A percentile compares a stretch with the other conserved stretches of the same genome.
Conservation (phyloP, 2,329 filamentous ascomycete genomes). For the Trichoderma pleuroti region DNA sequence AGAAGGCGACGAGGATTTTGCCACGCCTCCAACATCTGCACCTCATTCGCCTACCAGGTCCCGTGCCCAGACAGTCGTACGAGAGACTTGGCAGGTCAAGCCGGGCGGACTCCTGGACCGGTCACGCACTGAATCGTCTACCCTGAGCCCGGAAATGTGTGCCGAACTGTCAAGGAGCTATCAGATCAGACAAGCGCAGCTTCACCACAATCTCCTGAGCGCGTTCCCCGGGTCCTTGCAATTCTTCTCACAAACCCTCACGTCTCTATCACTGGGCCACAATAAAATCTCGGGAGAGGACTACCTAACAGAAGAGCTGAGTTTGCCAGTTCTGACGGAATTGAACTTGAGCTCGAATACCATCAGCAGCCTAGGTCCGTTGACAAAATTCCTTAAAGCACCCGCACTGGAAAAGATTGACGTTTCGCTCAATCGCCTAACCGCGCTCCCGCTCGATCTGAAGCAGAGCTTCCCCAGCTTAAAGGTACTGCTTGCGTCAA, state of each 20-base stretch:
- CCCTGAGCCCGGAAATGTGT: constrained; percentile 55
- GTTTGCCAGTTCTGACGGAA: constrained; percentile 71
- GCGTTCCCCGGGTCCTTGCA: constrained; percentile 67
- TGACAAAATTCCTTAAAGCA: constrained; percentile 66
- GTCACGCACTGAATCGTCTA: constrained; percentile 61
- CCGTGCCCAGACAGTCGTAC: constrained; percentile 46
- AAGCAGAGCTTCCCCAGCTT: constrained; percentile 67
- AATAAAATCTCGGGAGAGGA: constrained; percentile 65
- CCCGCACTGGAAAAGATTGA: constrained; percentile 74
- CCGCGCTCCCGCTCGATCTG: constrained; percentile 60
- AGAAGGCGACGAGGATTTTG: constrained; percentile 53
- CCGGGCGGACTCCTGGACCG: constrained; percentile 65
- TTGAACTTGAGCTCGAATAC: constrained; percentile 73
- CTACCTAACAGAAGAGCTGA: constrained; percentile 64
- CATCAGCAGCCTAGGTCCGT: constrained; percentile 64
- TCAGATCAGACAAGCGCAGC: constrained; percentile 55
- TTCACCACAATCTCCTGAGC: constrained; percentile 75
- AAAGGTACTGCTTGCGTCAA: constrained; percentile 66
- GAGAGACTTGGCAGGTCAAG: constrained; percentile 54
- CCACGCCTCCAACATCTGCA: constrained; percentile 54
- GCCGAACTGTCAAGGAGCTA: constrained; percentile 53
- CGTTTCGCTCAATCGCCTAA: constrained; percentile 77
- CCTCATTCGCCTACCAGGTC: constrained; percentile 49
- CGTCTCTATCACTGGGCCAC: constrained; percentile 68
- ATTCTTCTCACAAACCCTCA: constrained; percentile 67